Evolutionary conservation across 1,139 yeast species (phyloP).

Genomic region (Arxiozyma telluris): DNA sequence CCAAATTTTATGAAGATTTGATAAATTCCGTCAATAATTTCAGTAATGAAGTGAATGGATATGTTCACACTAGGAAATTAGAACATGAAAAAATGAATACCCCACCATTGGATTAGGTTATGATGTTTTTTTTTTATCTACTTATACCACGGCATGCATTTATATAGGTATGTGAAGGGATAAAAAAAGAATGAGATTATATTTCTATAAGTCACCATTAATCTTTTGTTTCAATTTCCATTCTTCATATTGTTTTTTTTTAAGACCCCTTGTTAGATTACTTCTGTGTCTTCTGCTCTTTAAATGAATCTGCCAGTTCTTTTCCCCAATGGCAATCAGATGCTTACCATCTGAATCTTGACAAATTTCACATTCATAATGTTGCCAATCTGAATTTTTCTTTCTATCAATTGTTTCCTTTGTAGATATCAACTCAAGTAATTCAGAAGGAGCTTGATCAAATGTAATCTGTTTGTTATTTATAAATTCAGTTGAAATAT

Average conservation of each 20-base stretch:
- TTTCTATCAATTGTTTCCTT: conserved; percentile 11
- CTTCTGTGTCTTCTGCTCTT: conserved; percentile 55
- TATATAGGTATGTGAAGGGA: background rate
- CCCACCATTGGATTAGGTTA: background rate
- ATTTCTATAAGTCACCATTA: background rate
- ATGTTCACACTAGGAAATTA: conserved; percentile 30
- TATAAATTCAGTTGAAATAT: conserved; percentile 41
- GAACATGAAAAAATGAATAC: background rate
- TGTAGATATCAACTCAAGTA: conserved; percentile 33
- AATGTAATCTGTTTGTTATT: conserved; percentile 12
- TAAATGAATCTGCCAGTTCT: conserved; percentile 60
- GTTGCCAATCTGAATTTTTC: conserved; percentile 51
- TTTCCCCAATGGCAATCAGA: conserved; percentile 63
- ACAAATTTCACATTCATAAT: conserved; percentile 60
- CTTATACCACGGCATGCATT: background rate
- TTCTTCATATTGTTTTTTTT: conserved; percentile 38
- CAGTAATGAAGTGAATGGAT: conserved; percentile 32
- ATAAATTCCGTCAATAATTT: conserved; percentile 42
- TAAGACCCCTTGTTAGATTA: conserved; percentile 34
- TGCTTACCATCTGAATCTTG: conserved; percentile 46
- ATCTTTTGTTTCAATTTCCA: conserved; percentile 27
- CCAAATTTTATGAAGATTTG: conserved; percentile 60
- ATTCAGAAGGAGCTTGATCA: conserved; percentile 39
- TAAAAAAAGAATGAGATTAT: background rate
- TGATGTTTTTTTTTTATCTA: background rate